Evolutionary conservation across 148 eudicot genomes (phyloP).

Genomic region (Pharnaceum exiguum): DNA sequence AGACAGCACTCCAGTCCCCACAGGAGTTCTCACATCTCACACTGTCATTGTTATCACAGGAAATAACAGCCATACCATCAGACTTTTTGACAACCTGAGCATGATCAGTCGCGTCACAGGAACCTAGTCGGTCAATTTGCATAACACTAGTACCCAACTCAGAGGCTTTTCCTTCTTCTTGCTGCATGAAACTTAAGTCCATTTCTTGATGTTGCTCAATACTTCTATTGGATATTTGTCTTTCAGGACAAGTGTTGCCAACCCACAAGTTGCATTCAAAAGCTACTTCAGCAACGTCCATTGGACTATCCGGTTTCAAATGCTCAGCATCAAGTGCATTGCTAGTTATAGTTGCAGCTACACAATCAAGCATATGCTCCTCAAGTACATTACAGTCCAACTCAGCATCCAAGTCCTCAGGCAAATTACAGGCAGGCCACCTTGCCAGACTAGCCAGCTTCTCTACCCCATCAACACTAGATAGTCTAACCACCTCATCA

Average conservation of each 20-base stretch:
- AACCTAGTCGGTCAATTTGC: constrained; percentile 11
- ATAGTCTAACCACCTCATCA: background rate
- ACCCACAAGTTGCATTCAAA: constrained; percentile 1
- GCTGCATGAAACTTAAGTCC: constrained; percentile 19
- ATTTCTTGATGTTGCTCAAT: constrained; percentile 10
- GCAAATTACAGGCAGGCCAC: too few species aligned
- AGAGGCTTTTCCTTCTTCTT: constrained; percentile 10
- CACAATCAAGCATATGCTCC: constrained; percentile 12
- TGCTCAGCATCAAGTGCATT: constrained; percentile 8
- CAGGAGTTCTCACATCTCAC: constrained; percentile 15
- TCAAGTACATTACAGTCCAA: constrained; percentile 14
- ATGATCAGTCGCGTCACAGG: constrained; percentile 11
- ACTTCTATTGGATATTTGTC: constrained; percentile 18
- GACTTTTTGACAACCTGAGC: constrained; percentile 22
- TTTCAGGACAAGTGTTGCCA: constrained; percentile 14
- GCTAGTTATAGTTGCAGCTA: constrained; percentile 5
- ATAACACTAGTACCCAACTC: constrained; percentile 10
- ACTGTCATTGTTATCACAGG: constrained; percentile 18
- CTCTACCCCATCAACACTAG: constrained; percentile 18
- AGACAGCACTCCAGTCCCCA: constrained; percentile 60
- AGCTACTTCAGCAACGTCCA: constrained; percentile 7
- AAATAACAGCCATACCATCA: constrained; percentile 21
- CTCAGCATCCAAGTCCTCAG: constrained; percentile 18
- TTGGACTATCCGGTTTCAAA: constrained; percentile 4
- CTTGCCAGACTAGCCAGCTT: constrained; percentile 12